These are phyloP conservation scores for Penicillium hordei DNA, from an alignment of 2,329 filamentous ascomycete species.

Conservation along the genomic window DNA sequence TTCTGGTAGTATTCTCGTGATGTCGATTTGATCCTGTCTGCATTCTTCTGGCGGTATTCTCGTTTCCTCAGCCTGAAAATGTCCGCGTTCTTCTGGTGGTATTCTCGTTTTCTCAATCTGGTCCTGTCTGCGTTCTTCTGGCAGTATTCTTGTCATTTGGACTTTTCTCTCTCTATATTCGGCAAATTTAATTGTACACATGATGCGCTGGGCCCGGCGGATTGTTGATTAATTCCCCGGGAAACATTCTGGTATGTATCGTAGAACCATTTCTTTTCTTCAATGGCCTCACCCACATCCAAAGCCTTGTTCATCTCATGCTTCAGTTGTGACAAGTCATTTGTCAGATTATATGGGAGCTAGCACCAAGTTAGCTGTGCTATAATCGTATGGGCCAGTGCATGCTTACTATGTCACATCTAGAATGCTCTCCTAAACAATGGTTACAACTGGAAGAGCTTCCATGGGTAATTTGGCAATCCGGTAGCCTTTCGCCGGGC, in stretches of 20 bases:
- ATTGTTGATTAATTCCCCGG: not conserved
- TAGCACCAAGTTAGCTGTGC: not conserved
- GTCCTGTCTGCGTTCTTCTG: not conserved
- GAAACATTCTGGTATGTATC: not conserved
- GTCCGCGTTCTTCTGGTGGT: not conserved
- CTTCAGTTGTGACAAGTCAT: not conserved
- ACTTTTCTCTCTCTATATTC: not conserved
- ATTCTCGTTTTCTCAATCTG: not conserved
- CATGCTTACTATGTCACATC: not conserved
- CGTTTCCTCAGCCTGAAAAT: not conserved
- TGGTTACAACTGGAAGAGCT: not conserved
- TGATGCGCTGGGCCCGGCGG: not conserved
- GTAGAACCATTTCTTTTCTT: not conserved
- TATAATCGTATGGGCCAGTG: not conserved
- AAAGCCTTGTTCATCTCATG: not conserved
- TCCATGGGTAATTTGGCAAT: not conserved
- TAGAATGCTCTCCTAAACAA: not conserved
- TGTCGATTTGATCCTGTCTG: not conserved
- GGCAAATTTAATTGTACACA: too few relatives aligned
- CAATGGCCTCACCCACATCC: not conserved
- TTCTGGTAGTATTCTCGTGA: not conserved
- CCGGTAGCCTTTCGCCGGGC: not conserved
- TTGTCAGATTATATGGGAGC: not conserved
- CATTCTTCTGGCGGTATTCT: not conserved
- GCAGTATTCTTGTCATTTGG: rapidly evolving